These are phyloP conservation scores for Thalassiosira hispida DNA, from an alignment of 352 stramenopile species.

Conservation along the genomic window DNA sequence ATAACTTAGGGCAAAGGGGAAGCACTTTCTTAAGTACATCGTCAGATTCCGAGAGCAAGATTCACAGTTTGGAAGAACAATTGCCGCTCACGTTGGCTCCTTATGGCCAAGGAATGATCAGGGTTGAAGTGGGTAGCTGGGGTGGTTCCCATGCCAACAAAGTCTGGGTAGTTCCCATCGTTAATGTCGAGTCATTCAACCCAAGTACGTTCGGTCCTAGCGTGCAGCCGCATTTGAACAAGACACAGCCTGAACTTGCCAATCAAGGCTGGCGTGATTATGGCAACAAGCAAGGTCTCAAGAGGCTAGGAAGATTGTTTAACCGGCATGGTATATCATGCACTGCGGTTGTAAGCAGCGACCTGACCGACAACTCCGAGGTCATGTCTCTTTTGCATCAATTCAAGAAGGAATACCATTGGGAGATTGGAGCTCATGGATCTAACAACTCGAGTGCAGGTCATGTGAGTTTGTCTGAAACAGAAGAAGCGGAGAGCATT, in stretches of 20 bases:
- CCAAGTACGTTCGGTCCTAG: slow-evolving; percentile 31
- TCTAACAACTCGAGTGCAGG: slow-evolving; percentile 35
- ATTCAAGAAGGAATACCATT: slow-evolving; percentile 16
- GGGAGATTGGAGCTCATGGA: slow-evolving; percentile 49
- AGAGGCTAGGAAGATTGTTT: slow-evolving; percentile 32
- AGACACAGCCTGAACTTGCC: slow-evolving; percentile 36
- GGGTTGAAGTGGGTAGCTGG: slow-evolving; percentile 35
- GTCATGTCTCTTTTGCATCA: slow-evolving; percentile 35
- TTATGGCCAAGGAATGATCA: slow-evolving; percentile 30
- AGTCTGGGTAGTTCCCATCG: slow-evolving; percentile 44
- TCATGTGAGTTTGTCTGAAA: slow-evolving; percentile 8
- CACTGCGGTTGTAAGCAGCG: slow-evolving; percentile 50
- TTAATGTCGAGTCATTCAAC: slow-evolving; percentile 46
- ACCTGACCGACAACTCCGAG: slow-evolving; percentile 18
- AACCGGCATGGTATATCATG: slow-evolving; percentile 35
- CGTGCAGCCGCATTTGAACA: slow-evolving; percentile 44
- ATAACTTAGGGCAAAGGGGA: no score
- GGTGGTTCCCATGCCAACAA: slow-evolving; percentile 3
- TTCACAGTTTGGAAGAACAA: neutral
- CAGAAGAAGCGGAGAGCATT: slow-evolving; percentile 21
- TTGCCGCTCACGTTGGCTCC: neutral
- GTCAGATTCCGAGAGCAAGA: neutral
- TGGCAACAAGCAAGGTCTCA: slow-evolving; percentile 39
- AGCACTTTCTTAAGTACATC: neutral
- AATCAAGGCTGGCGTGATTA: slow-evolving; percentile 49